Evolutionary conservation across 2,329 filamentous ascomycete genomes (phyloP).

Genomic region (Pleoardoris graminearum): DNA sequence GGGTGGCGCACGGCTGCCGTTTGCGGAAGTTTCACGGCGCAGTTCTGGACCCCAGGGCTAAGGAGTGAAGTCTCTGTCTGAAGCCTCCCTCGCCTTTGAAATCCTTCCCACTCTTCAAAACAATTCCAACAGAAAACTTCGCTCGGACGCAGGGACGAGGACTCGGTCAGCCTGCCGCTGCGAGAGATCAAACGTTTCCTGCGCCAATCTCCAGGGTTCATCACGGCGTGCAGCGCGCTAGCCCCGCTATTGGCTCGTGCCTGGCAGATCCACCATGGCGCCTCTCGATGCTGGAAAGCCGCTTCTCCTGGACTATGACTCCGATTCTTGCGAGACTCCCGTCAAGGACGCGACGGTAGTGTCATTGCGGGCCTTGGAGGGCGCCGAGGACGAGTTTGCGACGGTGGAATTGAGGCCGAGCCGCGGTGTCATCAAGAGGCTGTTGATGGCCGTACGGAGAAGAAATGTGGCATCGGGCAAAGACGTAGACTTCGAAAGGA

Average conservation of each 20-base stretch:
- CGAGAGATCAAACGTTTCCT: background rate
- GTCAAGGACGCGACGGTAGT: conserved; percentile 17
- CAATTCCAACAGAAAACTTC: background rate
- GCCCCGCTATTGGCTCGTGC: conserved; percentile 26
- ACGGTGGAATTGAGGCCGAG: conserved; percentile 15
- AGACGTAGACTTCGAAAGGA: conserved; percentile 17
- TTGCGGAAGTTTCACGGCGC: background rate
- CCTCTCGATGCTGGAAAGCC: conserved; percentile 23
- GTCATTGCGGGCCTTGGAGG: conserved; percentile 27
- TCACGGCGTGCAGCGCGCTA: conserved; percentile 5
- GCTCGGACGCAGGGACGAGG: background rate
- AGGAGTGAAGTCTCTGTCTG: background rate
- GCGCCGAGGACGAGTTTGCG: conserved; percentile 30
- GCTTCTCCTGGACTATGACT: conserved; percentile 28
- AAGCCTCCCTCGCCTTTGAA: background rate
- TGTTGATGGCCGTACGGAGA: conserved; percentile 35
- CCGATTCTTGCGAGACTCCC: conserved; percentile 21
- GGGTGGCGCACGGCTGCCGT: background rate
- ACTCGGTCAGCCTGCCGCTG: background rate
- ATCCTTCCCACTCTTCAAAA: background rate
- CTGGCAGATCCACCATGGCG: conserved; percentile 23
- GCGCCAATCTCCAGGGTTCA: conserved; percentile 11
- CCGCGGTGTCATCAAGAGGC: conserved; percentile 28
- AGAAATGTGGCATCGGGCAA: conserved; percentile 24
- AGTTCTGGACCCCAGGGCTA: background rate